Evolutionary conservation across 2,329 filamentous ascomycete species (phyloP).

Genomic region (Leptographium lundbergii): DNA sequence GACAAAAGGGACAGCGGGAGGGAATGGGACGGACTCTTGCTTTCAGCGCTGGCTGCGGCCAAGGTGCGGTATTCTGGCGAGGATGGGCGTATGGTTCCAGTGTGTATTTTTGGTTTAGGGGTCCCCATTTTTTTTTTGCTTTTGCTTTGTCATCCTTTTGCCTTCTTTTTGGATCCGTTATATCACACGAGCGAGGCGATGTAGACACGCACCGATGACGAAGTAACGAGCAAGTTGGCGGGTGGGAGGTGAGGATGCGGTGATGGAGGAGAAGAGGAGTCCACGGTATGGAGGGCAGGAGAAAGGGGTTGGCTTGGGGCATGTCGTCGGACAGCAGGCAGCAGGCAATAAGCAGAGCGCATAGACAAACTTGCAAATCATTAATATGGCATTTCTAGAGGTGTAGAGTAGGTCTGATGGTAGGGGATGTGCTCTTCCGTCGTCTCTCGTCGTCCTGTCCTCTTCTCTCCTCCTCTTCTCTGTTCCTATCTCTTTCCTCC

Average conservation of each 20-base stretch:
- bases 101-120: not conserved
- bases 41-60: not conserved
- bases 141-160: not conserved
- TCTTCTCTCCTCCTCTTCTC: no score
- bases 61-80: not conserved
- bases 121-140: not conserved
- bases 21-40: not conserved
- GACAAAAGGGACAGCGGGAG: not conserved
- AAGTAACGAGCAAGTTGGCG: not conserved
- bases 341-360: no score
- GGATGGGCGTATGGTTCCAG: not conserved
- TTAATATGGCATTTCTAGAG: no score
- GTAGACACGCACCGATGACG: not conserved
- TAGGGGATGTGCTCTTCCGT: no score
- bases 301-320: not conserved
- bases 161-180: not conserved
- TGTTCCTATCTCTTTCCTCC: no score
- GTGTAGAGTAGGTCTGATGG: no score
- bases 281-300: not conserved
- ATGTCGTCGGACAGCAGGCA: no score
- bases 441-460: no score
- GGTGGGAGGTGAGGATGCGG: not conserved
- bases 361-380: no score
- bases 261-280: not conserved
- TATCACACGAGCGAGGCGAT: not conserved